Evolutionary conservation across 75 land plant genomes (phyloP), one percentile per base, ranked within the genome.

Genomic region (Picea glauca): DNA sequence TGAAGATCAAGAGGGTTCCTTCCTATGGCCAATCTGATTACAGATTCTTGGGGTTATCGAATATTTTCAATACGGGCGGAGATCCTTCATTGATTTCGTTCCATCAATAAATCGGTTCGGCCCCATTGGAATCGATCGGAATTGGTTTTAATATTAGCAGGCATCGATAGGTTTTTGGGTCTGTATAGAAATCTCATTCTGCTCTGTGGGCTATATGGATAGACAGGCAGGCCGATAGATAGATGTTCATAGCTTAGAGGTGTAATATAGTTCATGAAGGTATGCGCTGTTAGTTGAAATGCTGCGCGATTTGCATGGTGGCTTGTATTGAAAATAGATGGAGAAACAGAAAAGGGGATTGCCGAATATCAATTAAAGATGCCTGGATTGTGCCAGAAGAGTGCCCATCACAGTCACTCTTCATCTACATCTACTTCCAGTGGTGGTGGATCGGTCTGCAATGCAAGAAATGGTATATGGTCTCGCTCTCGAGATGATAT

Each of bases 401-500:
- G 50, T 70, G 74, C 56, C 74, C 74, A 70, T 40, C 74, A 70
- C 70, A 66, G 33, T 43, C 74, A 70, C 54, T 32, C 40, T 62
- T 75, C 76, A 31, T 54, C 76, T n/a, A 56, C 76, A 56, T 75
- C 76, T 23, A 26, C 63, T 18, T 59, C 62, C 78, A 57, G 83
- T 12, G 33, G 77, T 35, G 66, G 58, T 68, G 76, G 80, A 59
- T 85, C 85, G 81, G 76, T 60, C 56, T 54, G 30, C 33, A 57
- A 75, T 75, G 60, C 85, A 40, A 58, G 79, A 8, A 75, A 79
- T 74, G 89, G 86, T 3, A 83, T 90, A 58, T 90, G 90, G 94
- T 80, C 91, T 63, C 81, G 83, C 78, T 86, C 84, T 58, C 58
- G 87, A 70, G 76, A 85, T 61, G 91, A 85, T 75, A 81, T 95